A percentile compares a stretch with the other conserved stretches of the same genome.
Evolutionary conservation across 768 basidiomycete species (phyloP).

Genomic region (Gymnopilus junonius): DNA sequence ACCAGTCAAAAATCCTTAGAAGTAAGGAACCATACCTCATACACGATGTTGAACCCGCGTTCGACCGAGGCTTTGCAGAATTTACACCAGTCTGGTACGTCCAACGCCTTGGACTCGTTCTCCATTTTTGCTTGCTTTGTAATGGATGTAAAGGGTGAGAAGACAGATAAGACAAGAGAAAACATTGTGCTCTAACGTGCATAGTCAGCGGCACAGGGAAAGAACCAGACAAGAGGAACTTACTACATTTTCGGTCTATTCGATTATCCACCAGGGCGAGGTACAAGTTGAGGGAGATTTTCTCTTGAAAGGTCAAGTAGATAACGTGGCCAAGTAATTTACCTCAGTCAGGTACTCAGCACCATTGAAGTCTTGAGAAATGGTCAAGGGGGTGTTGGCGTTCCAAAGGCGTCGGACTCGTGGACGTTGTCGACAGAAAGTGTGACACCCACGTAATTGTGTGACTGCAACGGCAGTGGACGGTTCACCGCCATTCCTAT

Average conservation of each 20-base stretch:
- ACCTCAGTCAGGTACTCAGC: too few relatives aligned
- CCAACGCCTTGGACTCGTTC: not conserved
- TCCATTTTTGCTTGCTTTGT: not conserved
- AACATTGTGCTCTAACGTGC: constrained; percentile 4
- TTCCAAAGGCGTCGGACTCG: not conserved
- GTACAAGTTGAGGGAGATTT: not conserved
- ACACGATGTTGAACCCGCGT: constrained; percentile 51
- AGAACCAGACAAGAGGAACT: not conserved
- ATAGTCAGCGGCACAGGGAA: not conserved
- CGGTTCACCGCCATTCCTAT: not conserved
- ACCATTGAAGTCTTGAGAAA: too few relatives aligned
- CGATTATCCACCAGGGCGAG: not conserved
- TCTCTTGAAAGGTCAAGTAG: not conserved
- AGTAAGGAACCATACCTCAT: constrained; percentile 42
- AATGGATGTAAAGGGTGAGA: constrained; percentile 10
- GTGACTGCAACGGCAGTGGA: not conserved
- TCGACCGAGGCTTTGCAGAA: constrained; percentile 50
- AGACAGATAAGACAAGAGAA: constrained; percentile 1
- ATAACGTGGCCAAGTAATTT: not conserved
- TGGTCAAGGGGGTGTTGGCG: too few relatives aligned
- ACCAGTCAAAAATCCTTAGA: not conserved
- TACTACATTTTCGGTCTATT: not conserved
- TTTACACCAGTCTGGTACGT: constrained; percentile 29
- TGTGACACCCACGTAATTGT: not conserved
- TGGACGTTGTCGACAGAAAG: not conserved